A percentile compares a stretch with the other conserved stretches of the same genome.
Evolutionary conservation across 768 basidiomycete species (phyloP).

Genomic region (Lactifluus hygrophoroides): DNA sequence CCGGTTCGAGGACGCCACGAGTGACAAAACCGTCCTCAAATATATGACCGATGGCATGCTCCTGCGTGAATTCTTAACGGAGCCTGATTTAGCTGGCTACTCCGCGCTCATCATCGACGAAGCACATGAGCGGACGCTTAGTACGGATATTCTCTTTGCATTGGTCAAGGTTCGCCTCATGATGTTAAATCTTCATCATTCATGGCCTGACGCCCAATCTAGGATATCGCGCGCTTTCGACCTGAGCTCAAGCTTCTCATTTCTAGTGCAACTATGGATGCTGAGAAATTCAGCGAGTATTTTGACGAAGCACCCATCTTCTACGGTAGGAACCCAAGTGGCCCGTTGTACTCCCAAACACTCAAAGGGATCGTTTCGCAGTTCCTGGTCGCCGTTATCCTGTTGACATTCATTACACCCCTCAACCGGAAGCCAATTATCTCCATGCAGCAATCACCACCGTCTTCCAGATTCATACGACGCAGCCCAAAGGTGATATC

Average conservation of each 20-base stretch:
- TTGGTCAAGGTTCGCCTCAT: constrained; percentile 81
- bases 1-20: constrained; percentile 98
- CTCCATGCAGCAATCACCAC: constrained; percentile 98
- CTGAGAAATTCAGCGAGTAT: constrained; percentile 96
- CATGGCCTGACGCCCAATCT: constrained; percentile 24
- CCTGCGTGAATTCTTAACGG: constrained; percentile 91
- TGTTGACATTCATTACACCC: constrained; percentile 97
- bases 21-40: constrained; percentile 97
- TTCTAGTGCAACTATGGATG: constrained; percentile 95
- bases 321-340: constrained; percentile 53
- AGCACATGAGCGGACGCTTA: constrained; percentile 94
- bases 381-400: constrained; percentile 97
- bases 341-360: neutral
- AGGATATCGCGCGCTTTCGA: constrained; percentile 96
- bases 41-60: constrained; percentile 99
- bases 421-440: constrained; percentile 98
- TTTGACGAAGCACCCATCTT: constrained; percentile 96
- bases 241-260: constrained; percentile 91
- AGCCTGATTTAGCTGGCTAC: constrained; percentile 93
- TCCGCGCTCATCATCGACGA: constrained; percentile 96
- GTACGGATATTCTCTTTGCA: constrained; percentile 97
- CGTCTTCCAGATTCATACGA: constrained; percentile 97
- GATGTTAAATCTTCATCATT: constrained; percentile 8
- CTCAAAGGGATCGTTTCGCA: constrained; percentile 25
- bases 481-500: constrained; percentile 95